Percentiles rank a stretch among this genome's conserved stretches.
Conservation (phyloP, 2,329 filamentous ascomycete genomes). For the Fusarium pseudocircinatum region DNA sequence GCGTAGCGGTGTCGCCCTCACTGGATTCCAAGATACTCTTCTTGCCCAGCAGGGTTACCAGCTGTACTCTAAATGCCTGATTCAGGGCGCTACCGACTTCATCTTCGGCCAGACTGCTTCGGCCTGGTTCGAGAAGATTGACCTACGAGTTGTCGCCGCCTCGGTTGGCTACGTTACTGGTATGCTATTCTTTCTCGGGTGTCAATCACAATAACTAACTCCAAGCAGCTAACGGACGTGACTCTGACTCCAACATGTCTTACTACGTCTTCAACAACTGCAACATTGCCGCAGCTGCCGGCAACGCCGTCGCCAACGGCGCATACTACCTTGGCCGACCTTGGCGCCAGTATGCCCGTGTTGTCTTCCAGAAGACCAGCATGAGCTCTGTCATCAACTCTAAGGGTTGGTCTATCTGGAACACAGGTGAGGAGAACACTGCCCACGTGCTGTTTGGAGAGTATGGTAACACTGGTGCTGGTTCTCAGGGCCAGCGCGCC, state of each 20-base stretch:
- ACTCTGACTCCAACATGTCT: conserved; percentile 45
- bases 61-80: conserved; percentile 56
- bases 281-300: conserved; percentile 52
- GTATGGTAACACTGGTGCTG: conserved; percentile 67
- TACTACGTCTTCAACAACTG: conserved; percentile 60
- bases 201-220: neutral
- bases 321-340: conserved; percentile 60
- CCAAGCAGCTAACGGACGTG: conserved; percentile 53
- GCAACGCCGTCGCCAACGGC: conserved; percentile 49
- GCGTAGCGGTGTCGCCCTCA: conserved; percentile 50
- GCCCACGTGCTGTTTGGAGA: conserved; percentile 66
- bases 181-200: conserved; percentile 24
- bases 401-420: conserved; percentile 69
- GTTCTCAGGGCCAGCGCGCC: conserved; percentile 58
- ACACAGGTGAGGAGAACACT: conserved; percentile 57
- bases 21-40: conserved; percentile 62
- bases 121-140: conserved; percentile 56
- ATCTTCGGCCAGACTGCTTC: conserved; percentile 57
- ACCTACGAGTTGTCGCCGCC: conserved; percentile 51
- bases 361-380: conserved; percentile 59
- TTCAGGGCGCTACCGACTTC: conserved; percentile 61
- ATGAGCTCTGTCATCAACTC: conserved; percentile 66
- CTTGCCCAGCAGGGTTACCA: conserved; percentile 58
- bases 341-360: conserved; percentile 57
- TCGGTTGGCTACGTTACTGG: conserved; percentile 55